phyloP scores from a whole-genome alignment of 2,329 filamentous ascomycete species.

The Phyllosticta ampelicida region DNA sequence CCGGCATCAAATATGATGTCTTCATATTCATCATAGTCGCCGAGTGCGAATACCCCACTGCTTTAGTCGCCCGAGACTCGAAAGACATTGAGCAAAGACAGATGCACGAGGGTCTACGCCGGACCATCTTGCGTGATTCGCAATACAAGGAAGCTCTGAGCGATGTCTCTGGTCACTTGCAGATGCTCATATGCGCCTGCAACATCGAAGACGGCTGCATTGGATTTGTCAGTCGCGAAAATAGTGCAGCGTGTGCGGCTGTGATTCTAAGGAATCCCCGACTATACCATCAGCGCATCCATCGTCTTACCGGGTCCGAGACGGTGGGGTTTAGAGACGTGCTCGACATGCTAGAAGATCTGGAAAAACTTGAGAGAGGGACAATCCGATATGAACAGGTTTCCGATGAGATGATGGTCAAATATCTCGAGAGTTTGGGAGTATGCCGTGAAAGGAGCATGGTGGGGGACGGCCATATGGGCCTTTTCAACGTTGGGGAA shows the following conservation, averaged over 20 bases:
- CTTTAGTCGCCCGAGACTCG: conserved; percentile 5
- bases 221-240: conserved; percentile 1
- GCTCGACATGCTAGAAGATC: neutral
- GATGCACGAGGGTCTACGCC: neutral
- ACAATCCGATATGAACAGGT: neutral
- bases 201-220: conserved; percentile 1
- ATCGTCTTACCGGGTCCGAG: conserved; percentile 7
- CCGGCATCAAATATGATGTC: conserved; percentile 1
- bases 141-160: conserved; percentile 6
- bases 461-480: neutral
- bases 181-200: neutral
- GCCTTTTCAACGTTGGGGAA: neutral
- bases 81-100: conserved; percentile 4
- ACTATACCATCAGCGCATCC: neutral
- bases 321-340: conserved; percentile 3
- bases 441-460: neutral
- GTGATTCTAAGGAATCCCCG: neutral
- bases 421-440: neutral
- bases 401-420: neutral
- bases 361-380: neutral
- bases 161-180: neutral
- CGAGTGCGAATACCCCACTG: neutral
- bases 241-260: conserved; percentile 4
- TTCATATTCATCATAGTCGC: conserved; percentile 6
- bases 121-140: conserved; percentile 7